These are phyloP conservation scores for Taphrina pruni DNA, from an alignment of 1,139 yeast genomes.

Conservation along the genomic window DNA sequence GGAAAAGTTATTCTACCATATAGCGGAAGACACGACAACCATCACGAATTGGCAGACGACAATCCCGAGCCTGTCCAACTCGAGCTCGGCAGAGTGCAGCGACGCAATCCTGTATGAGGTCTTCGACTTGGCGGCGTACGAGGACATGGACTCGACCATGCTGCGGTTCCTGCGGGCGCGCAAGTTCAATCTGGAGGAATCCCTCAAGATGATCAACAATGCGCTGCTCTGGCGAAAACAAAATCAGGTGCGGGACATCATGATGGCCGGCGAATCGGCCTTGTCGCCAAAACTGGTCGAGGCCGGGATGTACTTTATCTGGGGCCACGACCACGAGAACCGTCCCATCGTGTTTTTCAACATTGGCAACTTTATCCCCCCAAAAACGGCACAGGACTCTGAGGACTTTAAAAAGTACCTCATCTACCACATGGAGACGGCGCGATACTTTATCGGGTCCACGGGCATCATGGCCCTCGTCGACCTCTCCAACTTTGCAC, in stretches of 20 bases:
- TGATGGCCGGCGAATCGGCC: constrained; percentile 64
- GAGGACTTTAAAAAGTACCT: constrained; percentile 70
- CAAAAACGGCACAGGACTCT: constrained; percentile 62
- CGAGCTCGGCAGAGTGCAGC: constrained; percentile 26
- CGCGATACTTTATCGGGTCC: constrained; percentile 65
- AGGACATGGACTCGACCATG: constrained; percentile 69
- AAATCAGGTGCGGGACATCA: constrained; percentile 61
- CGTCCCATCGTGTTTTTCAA: constrained; percentile 69
- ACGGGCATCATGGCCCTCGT: constrained; percentile 74
- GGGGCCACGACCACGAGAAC: constrained; percentile 67
- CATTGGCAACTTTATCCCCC: constrained; percentile 73
- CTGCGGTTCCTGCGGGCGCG: constrained; percentile 73
- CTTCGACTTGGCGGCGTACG: constrained; percentile 49
- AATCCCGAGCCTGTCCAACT: constrained; percentile 16
- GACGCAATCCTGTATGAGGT: constrained; percentile 31
- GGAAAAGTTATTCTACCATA: constrained; percentile 19
- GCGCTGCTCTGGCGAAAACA: constrained; percentile 73
- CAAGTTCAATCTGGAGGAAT: constrained; percentile 67
- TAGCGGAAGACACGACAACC: constrained; percentile 21
- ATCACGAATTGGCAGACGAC: constrained; percentile 34
- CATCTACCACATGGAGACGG: constrained; percentile 68
- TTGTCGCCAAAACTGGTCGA: constrained; percentile 49
- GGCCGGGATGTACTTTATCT: constrained; percentile 64
- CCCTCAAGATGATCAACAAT: constrained; percentile 66
- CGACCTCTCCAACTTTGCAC: constrained; percentile 71